Conservation (phyloP, 352 stramenopile genomes). For the Pythium folliculosum region DNA sequence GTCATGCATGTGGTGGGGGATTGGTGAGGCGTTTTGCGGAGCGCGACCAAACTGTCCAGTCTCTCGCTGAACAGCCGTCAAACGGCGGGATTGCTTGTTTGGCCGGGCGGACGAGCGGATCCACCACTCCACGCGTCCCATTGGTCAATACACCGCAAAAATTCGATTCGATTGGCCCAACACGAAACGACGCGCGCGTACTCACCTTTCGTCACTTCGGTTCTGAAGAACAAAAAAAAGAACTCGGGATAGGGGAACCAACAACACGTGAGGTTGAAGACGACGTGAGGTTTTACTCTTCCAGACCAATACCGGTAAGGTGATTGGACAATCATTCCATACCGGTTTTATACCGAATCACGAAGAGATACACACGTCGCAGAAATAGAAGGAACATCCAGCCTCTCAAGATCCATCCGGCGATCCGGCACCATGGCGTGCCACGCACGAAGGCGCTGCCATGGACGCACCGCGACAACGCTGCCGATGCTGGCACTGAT, state of each 20-base stretch:
- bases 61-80: constrained; percentile 10
- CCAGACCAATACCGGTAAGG: not conserved
- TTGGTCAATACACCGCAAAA: constrained; percentile 4
- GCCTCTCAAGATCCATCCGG: not conserved
- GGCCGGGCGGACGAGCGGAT: constrained; percentile 20
- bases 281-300: not conserved
- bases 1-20: not conserved
- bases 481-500: not conserved
- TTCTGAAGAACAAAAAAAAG: constrained; percentile 18
- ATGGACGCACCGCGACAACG: not conserved
- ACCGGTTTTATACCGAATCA: not conserved
- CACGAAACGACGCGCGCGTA: constrained; percentile 10
- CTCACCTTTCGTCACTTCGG: constrained; percentile 5
- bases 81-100: constrained; percentile 1
- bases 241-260: constrained; percentile 8
- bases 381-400: constrained; percentile 27
- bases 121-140: constrained; percentile 5
- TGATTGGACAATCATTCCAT: constrained; percentile 23
- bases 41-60: not conserved
- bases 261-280: not conserved
- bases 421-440: not conserved
- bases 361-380: constrained; percentile 3
- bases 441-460: not conserved
- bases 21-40: not conserved
- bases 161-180: constrained; percentile 14